A percentile compares a stretch with the other conserved stretches of the same genome.
phyloP scores from a whole-genome alignment of 2,329 filamentous ascomycete species.

The Achaetomium macrosporum region DNA sequence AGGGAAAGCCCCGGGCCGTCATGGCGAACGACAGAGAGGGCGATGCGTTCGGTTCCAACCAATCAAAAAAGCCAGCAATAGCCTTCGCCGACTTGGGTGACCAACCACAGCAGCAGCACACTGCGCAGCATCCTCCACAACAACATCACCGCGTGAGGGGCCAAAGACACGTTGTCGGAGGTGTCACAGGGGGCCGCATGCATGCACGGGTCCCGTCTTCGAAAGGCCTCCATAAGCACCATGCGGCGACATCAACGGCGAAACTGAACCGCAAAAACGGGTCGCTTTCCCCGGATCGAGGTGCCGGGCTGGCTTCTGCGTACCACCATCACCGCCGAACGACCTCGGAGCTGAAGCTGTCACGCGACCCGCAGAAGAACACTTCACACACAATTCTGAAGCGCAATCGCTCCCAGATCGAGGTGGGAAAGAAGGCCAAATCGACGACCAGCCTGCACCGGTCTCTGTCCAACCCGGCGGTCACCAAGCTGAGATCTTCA shows the following conservation, averaged over 20 bases:
- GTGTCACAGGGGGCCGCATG: constrained; percentile 33
- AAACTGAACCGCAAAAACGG: constrained; percentile 37
- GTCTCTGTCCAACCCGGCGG: constrained; percentile 44
- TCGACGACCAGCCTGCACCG: constrained; percentile 49
- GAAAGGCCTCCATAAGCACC: constrained; percentile 45
- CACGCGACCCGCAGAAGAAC: constrained; percentile 46
- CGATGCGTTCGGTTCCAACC: constrained; percentile 43
- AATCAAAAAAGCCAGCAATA: constrained; percentile 47
- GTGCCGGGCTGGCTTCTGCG: constrained; percentile 28
- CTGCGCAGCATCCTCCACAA: constrained; percentile 24
- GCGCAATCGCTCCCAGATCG: constrained; percentile 55
- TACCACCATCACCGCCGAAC: constrained; percentile 40
- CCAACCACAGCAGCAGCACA: constrained; percentile 30
- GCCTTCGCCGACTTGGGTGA: constrained; percentile 23
- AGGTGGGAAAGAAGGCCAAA: constrained; percentile 47
- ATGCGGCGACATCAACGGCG: constrained; percentile 26
- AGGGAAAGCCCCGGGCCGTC: constrained; percentile 8
- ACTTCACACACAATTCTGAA: constrained; percentile 50
- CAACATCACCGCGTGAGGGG: constrained; percentile 30
- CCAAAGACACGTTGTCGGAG: constrained; percentile 42
- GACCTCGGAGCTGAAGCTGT: constrained; percentile 46
- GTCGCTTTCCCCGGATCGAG: constrained; percentile 39
- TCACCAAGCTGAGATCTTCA: constrained; percentile 37
- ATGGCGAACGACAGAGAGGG: constrained; percentile 32
- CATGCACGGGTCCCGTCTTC: constrained; percentile 49